Percentiles rank a stretch among this genome's conserved stretches.
phyloP scores from a whole-genome alignment of 1,284 basidiomycete genomes.

The Trichosporon asahii region DNA sequence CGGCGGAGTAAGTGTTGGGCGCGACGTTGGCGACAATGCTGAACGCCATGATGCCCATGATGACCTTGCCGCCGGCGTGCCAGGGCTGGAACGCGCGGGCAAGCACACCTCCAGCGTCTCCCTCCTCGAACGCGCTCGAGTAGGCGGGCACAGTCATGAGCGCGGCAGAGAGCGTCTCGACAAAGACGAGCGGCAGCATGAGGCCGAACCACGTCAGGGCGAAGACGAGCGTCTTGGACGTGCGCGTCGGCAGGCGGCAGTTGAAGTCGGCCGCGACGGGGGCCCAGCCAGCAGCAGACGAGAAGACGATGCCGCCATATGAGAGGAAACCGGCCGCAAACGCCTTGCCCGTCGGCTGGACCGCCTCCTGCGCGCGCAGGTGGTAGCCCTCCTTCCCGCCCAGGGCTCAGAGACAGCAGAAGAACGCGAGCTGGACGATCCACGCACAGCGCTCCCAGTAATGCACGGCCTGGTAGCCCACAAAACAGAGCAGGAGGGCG shows the following conservation, averaged over 20 bases:
- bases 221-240: slow-evolving; percentile 57
- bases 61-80: slow-evolving; percentile 53
- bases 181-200: slow-evolving; percentile 56
- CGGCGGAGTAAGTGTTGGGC: slow-evolving; percentile 61
- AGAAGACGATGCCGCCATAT: slow-evolving; percentile 62
- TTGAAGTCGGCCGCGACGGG: slow-evolving; percentile 56
- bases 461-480: slow-evolving; percentile 57
- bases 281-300: slow-evolving; percentile 55
- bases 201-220: slow-evolving; percentile 60
- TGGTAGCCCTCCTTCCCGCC: slow-evolving; percentile 58
- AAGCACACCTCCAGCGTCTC: slow-evolving; percentile 56
- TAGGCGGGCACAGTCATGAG: slow-evolving; percentile 61
- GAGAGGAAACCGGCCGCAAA: slow-evolving; percentile 55
- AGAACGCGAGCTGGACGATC: slow-evolving; percentile 59
- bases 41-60: slow-evolving; percentile 61
- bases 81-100: slow-evolving; percentile 38
- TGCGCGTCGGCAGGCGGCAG: slow-evolving; percentile 56
- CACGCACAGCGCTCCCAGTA: slow-evolving; percentile 64
- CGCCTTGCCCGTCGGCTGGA: slow-evolving; percentile 56
- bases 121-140: slow-evolving; percentile 54
- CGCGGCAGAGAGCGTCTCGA: slow-evolving; percentile 57
- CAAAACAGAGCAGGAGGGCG: slow-evolving; percentile 49
- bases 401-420: slow-evolving; percentile 58
- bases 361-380: slow-evolving; percentile 54
- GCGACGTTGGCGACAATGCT: slow-evolving; percentile 62